Evolutionary conservation across 2,329 filamentous ascomycete species (phyloP).

Genomic region (Pestalotiopsis sp.): DNA sequence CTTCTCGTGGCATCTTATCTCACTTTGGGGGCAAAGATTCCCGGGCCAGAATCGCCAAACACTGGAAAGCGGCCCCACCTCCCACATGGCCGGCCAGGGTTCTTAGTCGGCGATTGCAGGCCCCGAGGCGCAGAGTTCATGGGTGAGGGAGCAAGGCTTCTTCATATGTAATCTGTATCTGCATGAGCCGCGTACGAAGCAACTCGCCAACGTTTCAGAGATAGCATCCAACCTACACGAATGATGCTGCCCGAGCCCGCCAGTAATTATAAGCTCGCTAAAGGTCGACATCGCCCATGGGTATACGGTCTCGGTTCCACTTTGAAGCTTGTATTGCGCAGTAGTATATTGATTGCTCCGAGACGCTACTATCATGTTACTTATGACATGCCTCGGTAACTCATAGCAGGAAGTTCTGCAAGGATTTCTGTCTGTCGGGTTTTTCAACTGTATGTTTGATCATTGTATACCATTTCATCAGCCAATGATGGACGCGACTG

Average conservation of each 20-base stretch:
- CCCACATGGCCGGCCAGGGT: background rate
- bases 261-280: background rate
- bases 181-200: background rate
- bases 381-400: no score
- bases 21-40: background rate
- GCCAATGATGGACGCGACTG: no score
- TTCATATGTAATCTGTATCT: background rate
- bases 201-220: background rate
- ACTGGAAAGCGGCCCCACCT: background rate
- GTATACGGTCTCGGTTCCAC: no score
- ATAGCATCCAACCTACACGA: background rate
- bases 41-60: background rate
- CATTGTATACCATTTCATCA: no score
- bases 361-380: no score
- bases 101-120: background rate
- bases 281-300: no score
- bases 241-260: background rate
- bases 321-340: no score
- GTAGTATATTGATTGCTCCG: no score
- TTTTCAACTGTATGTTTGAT: no score
- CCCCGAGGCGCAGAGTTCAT: background rate
- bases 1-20: background rate
- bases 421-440: no score
- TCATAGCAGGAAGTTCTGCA: no score
- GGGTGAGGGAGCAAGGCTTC: background rate